A percentile compares a stretch with the other conserved stretches of the same genome.
These are phyloP conservation scores for Cladosporium sp. DNA, from an alignment of 2,329 filamentous ascomycete genomes.

Conservation along the genomic window DNA sequence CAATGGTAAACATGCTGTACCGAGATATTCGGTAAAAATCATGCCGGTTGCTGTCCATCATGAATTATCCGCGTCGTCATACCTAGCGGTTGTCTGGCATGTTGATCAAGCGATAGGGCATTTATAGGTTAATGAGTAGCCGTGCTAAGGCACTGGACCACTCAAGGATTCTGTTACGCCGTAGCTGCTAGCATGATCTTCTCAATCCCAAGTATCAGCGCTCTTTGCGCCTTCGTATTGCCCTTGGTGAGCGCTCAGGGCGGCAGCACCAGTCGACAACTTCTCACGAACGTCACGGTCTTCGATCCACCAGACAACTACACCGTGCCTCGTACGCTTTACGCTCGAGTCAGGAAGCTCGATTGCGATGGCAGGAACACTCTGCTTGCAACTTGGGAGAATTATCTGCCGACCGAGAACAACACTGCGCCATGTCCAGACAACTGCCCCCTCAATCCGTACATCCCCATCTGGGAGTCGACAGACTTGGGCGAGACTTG, in stretches of 20 bases:
- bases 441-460: constrained; percentile 25
- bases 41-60: background rate
- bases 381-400: constrained; percentile 53
- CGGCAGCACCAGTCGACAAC: constrained; percentile 5
- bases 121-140: background rate
- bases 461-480: constrained; percentile 46
- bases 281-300: constrained; percentile 21
- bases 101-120: background rate
- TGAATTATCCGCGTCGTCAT: background rate
- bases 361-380: constrained; percentile 28
- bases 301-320: constrained; percentile 25
- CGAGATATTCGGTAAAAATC: background rate
- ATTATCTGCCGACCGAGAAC: constrained; percentile 46
- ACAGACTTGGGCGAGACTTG: constrained; percentile 51
- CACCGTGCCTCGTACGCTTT: constrained; percentile 41
- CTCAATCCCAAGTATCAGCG: background rate
- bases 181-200: background rate
- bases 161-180: background rate
- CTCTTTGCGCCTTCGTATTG: background rate
- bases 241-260: constrained; percentile 6
- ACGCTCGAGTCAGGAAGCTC: constrained; percentile 47
- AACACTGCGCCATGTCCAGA: constrained; percentile 15
- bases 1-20: background rate
- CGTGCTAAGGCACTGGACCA: background rate
- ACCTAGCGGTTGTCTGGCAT: background rate